Conservation (phyloP, 2,329 filamentous ascomycete genomes). For the Metarhizium humberi region DNA sequence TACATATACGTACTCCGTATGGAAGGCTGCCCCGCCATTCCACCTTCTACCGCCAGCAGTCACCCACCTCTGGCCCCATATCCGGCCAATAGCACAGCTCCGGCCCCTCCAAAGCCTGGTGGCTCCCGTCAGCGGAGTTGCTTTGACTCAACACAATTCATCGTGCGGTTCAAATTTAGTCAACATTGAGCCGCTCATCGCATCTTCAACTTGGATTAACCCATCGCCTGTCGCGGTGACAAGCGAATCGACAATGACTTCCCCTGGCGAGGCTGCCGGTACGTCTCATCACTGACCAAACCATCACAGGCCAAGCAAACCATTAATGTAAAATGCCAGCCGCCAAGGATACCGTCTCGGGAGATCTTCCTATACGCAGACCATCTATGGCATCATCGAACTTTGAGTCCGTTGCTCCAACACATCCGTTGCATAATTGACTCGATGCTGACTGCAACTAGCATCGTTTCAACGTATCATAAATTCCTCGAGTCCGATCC, state of each 20-base stretch:
- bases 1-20: no score
- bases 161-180: background rate
- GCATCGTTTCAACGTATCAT: conserved; percentile 48
- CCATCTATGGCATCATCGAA: conserved; percentile 9
- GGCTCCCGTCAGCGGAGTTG: no score
- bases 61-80: no score
- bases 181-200: background rate
- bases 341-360: conserved; percentile 1
- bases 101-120: background rate
- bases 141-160: conserved; percentile 1
- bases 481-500: conserved; percentile 54
- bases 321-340: background rate
- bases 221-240: background rate
- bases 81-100: background rate
- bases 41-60: no score
- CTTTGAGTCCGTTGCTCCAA: conserved; percentile 16
- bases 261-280: background rate
- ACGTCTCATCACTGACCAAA: background rate
- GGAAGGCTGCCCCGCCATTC: no score
- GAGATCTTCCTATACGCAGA: conserved; percentile 4
- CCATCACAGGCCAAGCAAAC: background rate
- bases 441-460: conserved; percentile 14
- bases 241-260: conserved; percentile 2
- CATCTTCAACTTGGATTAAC: background rate
- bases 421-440: background rate